Base-by-base conservation (phyloP, 1,284 basidiomycete species). In the Trichosporon ovoides region DNA sequence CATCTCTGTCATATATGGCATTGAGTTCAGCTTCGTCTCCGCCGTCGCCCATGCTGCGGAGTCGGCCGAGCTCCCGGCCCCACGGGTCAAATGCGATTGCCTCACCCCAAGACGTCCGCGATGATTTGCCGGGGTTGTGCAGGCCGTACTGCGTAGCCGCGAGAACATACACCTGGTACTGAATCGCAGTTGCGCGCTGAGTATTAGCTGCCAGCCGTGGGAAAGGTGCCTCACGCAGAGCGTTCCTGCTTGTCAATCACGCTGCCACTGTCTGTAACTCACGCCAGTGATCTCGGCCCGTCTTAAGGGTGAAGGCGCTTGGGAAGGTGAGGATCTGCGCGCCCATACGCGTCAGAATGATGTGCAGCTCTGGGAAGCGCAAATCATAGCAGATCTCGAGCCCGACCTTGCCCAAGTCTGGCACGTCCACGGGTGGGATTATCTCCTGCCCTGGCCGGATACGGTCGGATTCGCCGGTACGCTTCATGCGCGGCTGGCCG, bases 341-440 rank as follows among this genome's bases (percentile, higher is more conserved):
- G 0, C 81, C 81, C 33, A 71, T 66, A 13, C 77, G 57, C 0
- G 79, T 71, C 9, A 82, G 65, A 3, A 76, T 68, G 6, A 79
- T 66, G 1, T 78, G 74, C 0, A 76, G 71, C 62, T 82, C 81
- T 1, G 81, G 80, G 57, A 81, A 81, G 1, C 81, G 72, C 19
- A 82, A 65, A 62, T 83, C 81, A 68, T 81, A 83, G 71, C 81
- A 83, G 7, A 81, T 82, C 58, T 80, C 69, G n/a, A 81, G 63
- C 10, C 79, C 76, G 36, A 79, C 64, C 13, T 73, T 75, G 13
- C 81, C 81, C 11, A 81, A 53, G 0, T 75, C 66, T 2, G 63
- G 50, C 0, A 77, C 58, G 4, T 76, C 71, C 1, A 74, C 57
- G 5, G 73, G 65, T 0, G 65, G 64, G 1, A 65, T 62, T 38